Base-by-base conservation (phyloP, 768 basidiomycete species). In the Mrakia blollopis region DNA sequence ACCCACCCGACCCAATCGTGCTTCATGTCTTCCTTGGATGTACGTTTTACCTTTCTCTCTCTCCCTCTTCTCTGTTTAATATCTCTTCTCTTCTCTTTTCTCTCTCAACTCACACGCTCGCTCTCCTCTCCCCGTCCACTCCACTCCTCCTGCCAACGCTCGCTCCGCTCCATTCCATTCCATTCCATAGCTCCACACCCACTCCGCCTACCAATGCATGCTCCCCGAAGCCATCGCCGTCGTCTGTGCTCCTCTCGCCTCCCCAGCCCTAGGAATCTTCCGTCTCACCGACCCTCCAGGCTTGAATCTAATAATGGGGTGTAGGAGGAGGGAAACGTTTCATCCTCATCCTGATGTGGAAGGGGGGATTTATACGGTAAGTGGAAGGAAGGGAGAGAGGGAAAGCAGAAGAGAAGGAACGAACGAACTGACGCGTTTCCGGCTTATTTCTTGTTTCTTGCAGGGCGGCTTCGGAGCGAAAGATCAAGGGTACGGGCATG, bases 1-100 rank as follows among this genome's bases (percentile, higher is more conserved):
- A 94, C 92, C 0, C 93, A 95, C 82, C 93, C 93, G 1, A 91
- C 92, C 7, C 93, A 94, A 80, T 90, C 91, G 74, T 94, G 93
- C 83, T 97, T 97, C 85, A 93, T 96, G 91, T 94, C 93, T 9
- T 95, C 93, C 11, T 90, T 95, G 25, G 94, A 96, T 50, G 70
- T 72, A 32, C 35, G 39, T 70, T n/a, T n/a, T n/a, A n/a, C 69
- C 39, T 23, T 10, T 44, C 39, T 14, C 6, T 44, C 68, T 41
- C 44, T 10, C 2, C 44, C 2, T 32, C 37, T 23, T 14, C 47
- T 44, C 54, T 57, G 23, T 25, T 57, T 25, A 7, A 13, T 18
- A 2, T n/a, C 57, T 28, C 57, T 3, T 57, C n/a, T 13, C 57
- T 2, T 28, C 57, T 8, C 14, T 13, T 28, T n/a, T 57, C 28